Percentiles rank a stretch among this genome's conserved stretches.
These are phyloP conservation scores for Glebionis coronaria DNA, from an alignment of 129 eudicot species.

Conservation along the genomic window DNA sequence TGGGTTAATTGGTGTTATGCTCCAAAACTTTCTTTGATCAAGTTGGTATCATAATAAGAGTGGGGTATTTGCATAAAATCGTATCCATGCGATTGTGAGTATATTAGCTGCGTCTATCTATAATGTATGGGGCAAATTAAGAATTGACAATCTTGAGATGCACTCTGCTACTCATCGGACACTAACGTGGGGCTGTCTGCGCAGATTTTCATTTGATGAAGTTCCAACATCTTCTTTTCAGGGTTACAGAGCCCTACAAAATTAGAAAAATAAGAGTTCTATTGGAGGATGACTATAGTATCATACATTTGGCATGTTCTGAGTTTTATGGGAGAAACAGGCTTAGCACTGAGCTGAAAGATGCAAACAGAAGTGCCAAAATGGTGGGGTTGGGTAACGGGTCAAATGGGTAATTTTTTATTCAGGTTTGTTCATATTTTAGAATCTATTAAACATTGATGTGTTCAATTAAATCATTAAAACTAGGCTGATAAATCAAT, in stretches of 20 bases:
- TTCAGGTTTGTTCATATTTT: too few relatives aligned
- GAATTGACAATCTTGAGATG: not conserved
- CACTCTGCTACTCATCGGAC: constrained; percentile 42
- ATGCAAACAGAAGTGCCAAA: not conserved
- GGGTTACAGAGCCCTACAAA: constrained; percentile 85
- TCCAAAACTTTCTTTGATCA: constrained; percentile 14
- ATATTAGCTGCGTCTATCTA: not conserved
- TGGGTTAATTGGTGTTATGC: not conserved
- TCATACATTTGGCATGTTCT: constrained; percentile 3
- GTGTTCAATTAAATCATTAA: too few relatives aligned
- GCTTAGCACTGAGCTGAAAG: constrained; percentile 1
- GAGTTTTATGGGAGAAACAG: not conserved
- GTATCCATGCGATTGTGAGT: not conserved
- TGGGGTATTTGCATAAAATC: constrained; percentile 6
- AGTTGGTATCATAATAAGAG: constrained; percentile 17
- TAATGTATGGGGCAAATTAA: not conserved
- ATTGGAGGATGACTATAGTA: not conserved
- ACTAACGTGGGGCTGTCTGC: constrained; percentile 62
- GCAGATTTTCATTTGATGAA: constrained; percentile 67
- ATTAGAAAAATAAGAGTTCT: not conserved
- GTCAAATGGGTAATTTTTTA: too few relatives aligned
- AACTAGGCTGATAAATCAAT: not conserved
- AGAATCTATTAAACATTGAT: too few relatives aligned
- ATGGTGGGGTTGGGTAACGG: not conserved
- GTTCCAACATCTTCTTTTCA: constrained; percentile 87